Percentiles rank a stretch among this genome's conserved stretches.
phyloP scores from a whole-genome alignment of 2,329 filamentous ascomycete species.

The Apiospora malaysiana region DNA sequence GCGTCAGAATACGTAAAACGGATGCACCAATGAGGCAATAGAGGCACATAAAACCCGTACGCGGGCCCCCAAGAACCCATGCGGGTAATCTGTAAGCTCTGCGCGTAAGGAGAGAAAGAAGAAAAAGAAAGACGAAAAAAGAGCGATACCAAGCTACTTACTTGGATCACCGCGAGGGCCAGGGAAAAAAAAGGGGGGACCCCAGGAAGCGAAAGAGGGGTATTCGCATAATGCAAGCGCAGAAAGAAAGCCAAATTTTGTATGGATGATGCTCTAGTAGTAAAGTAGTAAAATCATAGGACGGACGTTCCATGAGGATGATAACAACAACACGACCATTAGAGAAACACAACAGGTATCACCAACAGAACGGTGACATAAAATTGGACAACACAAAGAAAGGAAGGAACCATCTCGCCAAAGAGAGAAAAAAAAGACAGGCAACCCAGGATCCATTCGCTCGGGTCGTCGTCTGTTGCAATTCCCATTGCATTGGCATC shows the following conservation, averaged over 20 bases:
- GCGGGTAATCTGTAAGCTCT: conserved; percentile 16
- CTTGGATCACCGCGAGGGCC: conserved; percentile 14
- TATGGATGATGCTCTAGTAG: conserved; percentile 13
- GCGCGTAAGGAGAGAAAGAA: neutral
- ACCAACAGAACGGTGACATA: neutral
- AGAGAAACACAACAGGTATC: neutral
- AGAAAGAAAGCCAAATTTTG: conserved; percentile 15
- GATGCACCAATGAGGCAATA: conserved; percentile 4
- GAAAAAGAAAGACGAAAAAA: neutral
- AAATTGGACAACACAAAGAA: neutral
- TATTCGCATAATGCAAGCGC: conserved; percentile 17
- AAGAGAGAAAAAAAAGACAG: conserved; percentile 15
- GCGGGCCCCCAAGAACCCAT: neutral
- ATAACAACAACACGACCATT: conserved; percentile 12
- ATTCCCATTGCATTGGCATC: conserved; percentile 4
- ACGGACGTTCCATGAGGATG: neutral
- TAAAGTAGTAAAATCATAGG: neutral
- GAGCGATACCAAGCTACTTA: neutral
- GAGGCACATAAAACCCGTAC: conserved; percentile 1
- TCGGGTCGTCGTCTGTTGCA: conserved; percentile 7
- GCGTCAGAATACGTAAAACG: conserved; percentile 4
- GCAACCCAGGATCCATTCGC: conserved; percentile 8
- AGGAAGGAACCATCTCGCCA: conserved; percentile 17
- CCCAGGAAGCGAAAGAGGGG: conserved; percentile 2
- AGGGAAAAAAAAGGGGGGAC: neutral